phyloP scores from a whole-genome alignment of 306 rosid species.

The Argentina anserina region DNA sequence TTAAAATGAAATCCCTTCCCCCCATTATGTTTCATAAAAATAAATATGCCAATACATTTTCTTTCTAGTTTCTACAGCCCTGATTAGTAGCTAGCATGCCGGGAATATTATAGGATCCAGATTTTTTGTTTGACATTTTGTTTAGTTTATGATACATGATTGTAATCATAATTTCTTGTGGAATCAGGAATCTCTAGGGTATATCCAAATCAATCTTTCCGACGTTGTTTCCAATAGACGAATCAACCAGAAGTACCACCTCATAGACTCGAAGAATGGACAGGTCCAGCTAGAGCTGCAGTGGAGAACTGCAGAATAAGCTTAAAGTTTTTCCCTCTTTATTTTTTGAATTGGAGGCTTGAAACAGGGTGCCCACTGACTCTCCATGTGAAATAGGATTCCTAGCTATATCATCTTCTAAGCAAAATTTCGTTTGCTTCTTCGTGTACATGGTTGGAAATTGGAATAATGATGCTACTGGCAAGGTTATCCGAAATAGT shows the following conservation, averaged over 20 bases:
- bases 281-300: slow-evolving; percentile 75
- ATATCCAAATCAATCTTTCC: slow-evolving; percentile 53
- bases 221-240: slow-evolving; percentile 75
- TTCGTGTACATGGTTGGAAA: slow-evolving; percentile 9
- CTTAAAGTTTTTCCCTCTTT: neutral
- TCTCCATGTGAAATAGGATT: neutral
- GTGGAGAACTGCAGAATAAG: slow-evolving; percentile 64
- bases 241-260: slow-evolving; percentile 76
- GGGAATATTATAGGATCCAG: neutral
- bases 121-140: neutral
- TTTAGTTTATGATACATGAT: neutral
- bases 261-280: slow-evolving; percentile 91
- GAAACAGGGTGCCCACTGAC: neutral
- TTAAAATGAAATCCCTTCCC: neutral
- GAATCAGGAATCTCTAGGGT: slow-evolving; percentile 75
- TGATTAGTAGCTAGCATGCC: neutral
- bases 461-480: neutral
- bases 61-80: neutral
- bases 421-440: neutral
- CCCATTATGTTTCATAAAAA: neutral
- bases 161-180: neutral
- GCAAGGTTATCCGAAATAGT: neutral
- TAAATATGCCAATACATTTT: neutral
- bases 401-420: slow-evolving; percentile 23
- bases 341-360: neutral